Evolutionary conservation across 1,139 yeast species (phyloP).

Genomic region (Hyphopichia khmerensis): DNA sequence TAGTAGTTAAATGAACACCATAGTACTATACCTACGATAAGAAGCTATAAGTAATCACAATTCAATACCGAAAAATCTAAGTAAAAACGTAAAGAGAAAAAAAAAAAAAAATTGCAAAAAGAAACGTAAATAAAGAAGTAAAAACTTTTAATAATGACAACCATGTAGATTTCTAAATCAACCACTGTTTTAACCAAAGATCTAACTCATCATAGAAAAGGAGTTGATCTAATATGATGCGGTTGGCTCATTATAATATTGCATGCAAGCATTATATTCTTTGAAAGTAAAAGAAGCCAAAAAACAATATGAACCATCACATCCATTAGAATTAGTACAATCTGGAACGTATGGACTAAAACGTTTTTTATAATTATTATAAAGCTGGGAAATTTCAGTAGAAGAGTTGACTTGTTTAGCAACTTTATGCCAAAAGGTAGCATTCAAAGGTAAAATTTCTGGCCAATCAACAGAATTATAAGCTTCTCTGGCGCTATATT

Average conservation of each 20-base stretch:
- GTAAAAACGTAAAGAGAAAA: no score
- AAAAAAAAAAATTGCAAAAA: no score
- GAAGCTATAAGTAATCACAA: no score
- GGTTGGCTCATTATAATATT: background rate
- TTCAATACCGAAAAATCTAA: no score
- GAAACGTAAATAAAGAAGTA: no score
- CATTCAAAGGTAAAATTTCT: constrained; percentile 20
- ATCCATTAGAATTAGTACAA: background rate
- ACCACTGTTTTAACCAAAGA: no score
- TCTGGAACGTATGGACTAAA: background rate
- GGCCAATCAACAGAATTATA: constrained; percentile 32
- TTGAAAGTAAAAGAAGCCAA: background rate
- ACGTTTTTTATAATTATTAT: background rate
- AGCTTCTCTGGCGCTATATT: constrained; percentile 27
- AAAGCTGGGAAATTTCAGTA: background rate
- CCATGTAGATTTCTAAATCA: no score
- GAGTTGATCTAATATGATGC: no score
- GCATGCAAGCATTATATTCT: background rate
- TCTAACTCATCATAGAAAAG: no score
- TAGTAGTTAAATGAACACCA: no score
- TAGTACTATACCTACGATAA: no score
- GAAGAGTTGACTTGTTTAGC: constrained; percentile 1
- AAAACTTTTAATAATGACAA: no score
- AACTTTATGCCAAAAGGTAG: constrained; percentile 27
- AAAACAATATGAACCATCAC: background rate